phyloP scores from a whole-genome alignment of 257 asterid genomes.

The Petunia secreta region DNA sequence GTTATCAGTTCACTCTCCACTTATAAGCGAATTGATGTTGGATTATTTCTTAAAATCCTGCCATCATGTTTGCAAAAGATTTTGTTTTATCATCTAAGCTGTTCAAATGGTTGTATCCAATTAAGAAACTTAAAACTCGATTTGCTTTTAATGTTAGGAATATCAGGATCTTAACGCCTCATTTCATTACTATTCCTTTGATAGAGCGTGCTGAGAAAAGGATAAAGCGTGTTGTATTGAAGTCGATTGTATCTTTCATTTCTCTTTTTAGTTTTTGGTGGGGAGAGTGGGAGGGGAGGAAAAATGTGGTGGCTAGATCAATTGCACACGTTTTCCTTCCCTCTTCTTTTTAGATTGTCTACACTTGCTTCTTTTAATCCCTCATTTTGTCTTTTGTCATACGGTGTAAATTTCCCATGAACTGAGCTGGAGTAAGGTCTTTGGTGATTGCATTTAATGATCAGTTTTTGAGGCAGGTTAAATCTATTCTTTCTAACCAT shows the following conservation, averaged over 20 bases:
- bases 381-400: neutral
- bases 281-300: neutral
- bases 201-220: neutral
- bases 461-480: neutral
- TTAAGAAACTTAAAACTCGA: neutral
- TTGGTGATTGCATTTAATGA: neutral
- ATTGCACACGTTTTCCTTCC: neutral
- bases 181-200: neutral
- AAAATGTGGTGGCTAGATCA: neutral
- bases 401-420: neutral
- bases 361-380: neutral
- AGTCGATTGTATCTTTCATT: neutral
- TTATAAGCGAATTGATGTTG: neutral
- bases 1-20: neutral
- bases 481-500: neutral
- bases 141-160: neutral
- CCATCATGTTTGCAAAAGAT: neutral
- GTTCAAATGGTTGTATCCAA: constrained; percentile 7
- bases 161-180: neutral
- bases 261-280: neutral
- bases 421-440: neutral
- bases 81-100: neutral
- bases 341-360: neutral
- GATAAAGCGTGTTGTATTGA: constrained; percentile 12
- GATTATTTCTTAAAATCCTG: neutral